Base-by-base conservation (phyloP, 176 grass and related monocot species). In the Phyllostachys edulis region DNA sequence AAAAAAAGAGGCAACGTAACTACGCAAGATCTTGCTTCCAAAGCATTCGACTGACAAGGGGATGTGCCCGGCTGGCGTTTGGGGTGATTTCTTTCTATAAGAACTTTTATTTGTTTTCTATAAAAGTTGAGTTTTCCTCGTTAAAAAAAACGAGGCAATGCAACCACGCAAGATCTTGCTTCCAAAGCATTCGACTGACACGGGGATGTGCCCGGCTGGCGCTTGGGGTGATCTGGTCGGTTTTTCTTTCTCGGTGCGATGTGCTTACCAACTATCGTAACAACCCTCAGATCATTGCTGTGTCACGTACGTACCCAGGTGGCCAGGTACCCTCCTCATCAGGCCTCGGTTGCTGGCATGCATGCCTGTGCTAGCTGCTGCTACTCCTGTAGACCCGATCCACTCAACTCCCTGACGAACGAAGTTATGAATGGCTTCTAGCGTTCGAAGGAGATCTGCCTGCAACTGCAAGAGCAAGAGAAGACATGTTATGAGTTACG, bases 211-310 rank as follows among this genome's bases (percentile, higher is more conserved):
- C 73, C 51, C 63, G 63, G 10, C 50, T 69, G 83, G 51, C 18
- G 64, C 39, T 60, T 7, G 37, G 18, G 38, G 74, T 78, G 52
- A 78, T 78, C 83, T 69, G 73, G 83, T 85, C 83, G 62, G 51
- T 17, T 49, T 67, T 20, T 37, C 20, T 32, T 7, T 34, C 11
- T 63, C 51, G 40, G 17, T 6, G 51, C 37, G 23, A 18, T 11
- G 63, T 27, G 51, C 63, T 7, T 47, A 11, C 73, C 83, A 61
- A 61, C 73, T 11, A 70, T 76, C 49, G 49, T 50, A 77, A 67
- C 82, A 17, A 12, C 63, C 67, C 56, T 34, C 56, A 24, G n/a
- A 60, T 60, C 56, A 24, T 24, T 1, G 9, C 21, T 23, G 55
- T 10, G 55, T 10, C 55, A 23, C 21, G 56, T 23, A 24, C 56